Base-by-base conservation (phyloP, 2,329 filamentous ascomycete species). In the Monosporascus ibericus region DNA sequence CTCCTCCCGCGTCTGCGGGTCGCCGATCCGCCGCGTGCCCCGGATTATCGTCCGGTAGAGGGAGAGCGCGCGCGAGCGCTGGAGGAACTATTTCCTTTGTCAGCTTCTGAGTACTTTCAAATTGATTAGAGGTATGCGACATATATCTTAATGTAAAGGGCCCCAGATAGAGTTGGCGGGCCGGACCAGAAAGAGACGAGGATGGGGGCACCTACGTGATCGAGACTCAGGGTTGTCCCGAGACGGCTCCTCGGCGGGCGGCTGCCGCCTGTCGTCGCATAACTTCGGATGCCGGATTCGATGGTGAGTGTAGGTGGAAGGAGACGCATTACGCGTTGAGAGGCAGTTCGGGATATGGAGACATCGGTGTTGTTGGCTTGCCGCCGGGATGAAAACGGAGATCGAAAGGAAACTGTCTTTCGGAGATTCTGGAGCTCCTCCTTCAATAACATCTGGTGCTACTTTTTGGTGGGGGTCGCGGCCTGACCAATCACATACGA, bases 11-110 rank as follows among this genome's bases (percentile, higher is more conserved):
- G 79, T 80, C 3, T 60, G 66, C 7, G 70, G 63, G 60, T 86
- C 80, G 17, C 59, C 51, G 52, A 86, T 84, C 52, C 67, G 70
- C 36, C 69, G 69, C 2, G 78, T 81, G 54, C 76, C 76, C 24
- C 82, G 78, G 36, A 85, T 63, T 51, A 86, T 78, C 18, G 70
- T 73, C 37, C 83, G 75, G 66, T 85, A 86, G 44, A 86, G 70
- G 0, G 80, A 71, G 22, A 86, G 62, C 5, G 74, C 80, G 52
- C 76, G 75, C 7, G 71, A 65, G 37, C 83, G 72, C 61, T 84
- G 80, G 48, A 86, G 71, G 53, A 86, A 86, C 81, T 85, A 54
- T 22, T 2, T 20, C 30, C 42, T 14, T 52, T 22, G 42, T 58
- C 17, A 60, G 54, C 38, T 52, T 20, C 25, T 11, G 27, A 30